Evolutionary conservation across 331 rosid genomes (phyloP).

Genomic region (Malus hybrid): DNA sequence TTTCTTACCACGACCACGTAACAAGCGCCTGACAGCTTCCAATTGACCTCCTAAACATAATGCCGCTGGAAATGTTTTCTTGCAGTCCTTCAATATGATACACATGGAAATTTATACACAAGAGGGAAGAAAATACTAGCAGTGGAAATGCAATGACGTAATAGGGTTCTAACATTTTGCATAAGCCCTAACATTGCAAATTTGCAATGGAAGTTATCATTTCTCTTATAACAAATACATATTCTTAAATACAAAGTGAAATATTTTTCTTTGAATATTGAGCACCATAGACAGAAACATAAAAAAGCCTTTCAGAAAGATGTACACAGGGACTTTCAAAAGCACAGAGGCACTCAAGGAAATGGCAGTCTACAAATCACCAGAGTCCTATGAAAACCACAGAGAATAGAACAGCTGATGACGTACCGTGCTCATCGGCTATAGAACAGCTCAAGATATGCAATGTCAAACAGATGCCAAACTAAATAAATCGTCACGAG

Average conservation of each 20-base stretch:
- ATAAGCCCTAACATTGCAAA: background rate
- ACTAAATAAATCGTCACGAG: background rate
- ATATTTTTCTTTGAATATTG: background rate
- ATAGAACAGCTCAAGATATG: background rate
- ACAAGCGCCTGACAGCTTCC: conserved; percentile 51
- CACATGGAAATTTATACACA: background rate
- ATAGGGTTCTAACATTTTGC: background rate
- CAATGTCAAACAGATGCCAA: background rate
- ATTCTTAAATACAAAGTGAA: background rate
- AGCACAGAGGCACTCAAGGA: background rate
- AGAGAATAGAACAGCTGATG: background rate
- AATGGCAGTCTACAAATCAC: background rate
- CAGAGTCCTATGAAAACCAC: background rate
- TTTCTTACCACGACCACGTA: conserved; percentile 47
- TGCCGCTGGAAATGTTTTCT: conserved; percentile 74
- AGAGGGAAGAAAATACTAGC: background rate
- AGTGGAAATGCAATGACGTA: background rate
- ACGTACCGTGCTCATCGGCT: background rate
- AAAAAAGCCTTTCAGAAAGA: too few relatives aligned
- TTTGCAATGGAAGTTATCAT: background rate
- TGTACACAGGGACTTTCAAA: background rate
- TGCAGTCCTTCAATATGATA: conserved; percentile 52
- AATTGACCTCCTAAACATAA: conserved; percentile 85
- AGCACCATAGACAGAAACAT: background rate
- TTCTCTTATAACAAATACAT: background rate